Base-by-base conservation (phyloP, 2,329 filamentous ascomycete species). In the Exophiala dermatitidis region DNA sequence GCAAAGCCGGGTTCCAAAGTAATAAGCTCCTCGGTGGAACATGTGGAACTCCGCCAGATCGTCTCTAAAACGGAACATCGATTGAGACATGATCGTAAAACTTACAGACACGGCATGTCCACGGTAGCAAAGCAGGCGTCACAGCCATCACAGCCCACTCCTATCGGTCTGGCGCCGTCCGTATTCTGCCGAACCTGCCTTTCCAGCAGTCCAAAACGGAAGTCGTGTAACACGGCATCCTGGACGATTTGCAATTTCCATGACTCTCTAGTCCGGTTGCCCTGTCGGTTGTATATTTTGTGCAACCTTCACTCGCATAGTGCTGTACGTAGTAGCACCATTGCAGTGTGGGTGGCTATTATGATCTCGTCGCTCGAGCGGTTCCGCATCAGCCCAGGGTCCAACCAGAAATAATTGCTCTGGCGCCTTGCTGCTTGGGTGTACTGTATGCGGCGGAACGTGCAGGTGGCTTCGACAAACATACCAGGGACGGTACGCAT, bases 201-300 rank as follows among this genome's bases (percentile, higher is more conserved):
- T 3, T 34, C 37, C 44, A 19, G 12, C 19, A 46, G 44, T 32
- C 30, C 47, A 29, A 42, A 42, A 31, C 28, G 40, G 40, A 44
- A 38, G 47, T 43, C 33, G 29, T 47, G 55, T 57, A 48, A 57
- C 55, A 46, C 29, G n/a, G 31, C 46, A 45, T 31, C 28, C 42
- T 29, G 29, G 52, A 9, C 26, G 30, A 57, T 54, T 57, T 57
- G 51, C 48, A 54, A 57, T 57, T 49, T 48, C 29, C 55, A 49
- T 54, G 52, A 46, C 51, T 57, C 54, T 48, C 45, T 53, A 48
- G 45, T 52, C 41, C 40, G 19, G 19, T 46, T 28, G 12, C 28
- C 44, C 44, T 32, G 29, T 31, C 26, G 31, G 12, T 30, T 30
- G 31, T 46, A 10, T 7, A 5, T 46, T 36, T 46, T 29, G 30